Evolutionary conservation across 2,329 filamentous ascomycete genomes (phyloP), one percentile per base, ranked within the genome.

Genomic region (Fusarium subtropicale): DNA sequence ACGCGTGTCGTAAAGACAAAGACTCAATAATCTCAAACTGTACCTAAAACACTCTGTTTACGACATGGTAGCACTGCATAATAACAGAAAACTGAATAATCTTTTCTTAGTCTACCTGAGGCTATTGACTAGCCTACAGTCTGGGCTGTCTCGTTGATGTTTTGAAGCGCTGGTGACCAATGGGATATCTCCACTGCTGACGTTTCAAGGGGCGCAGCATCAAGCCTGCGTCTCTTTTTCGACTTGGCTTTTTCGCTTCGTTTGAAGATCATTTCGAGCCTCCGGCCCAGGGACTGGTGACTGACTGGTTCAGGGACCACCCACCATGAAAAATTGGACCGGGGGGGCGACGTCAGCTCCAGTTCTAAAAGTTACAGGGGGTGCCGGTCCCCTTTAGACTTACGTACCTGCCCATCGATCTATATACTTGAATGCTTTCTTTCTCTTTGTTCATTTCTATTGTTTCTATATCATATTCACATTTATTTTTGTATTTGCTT

Each of bases 181-280:
- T 28, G 24, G 31, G 22, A 31, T 16, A 55, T 46, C 50, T 64
- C 58, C 72, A 74, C 71, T 73, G 72, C 72, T 74, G 72, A 74
- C 72, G 72, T 73, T 61, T 72, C 70, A 45, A 39, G 72, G 71
- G 72, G 72, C 72, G 68, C 72, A 74, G 72, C 60, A 67, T 55
- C 61, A 24, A 46, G 47, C 36, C 51, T 50, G 46, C 50, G 26
- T 31, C 52, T 51, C 39, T 50, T 59, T 59, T 13, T 42, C 30
- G 50, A 34, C 56, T 62, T 67, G 56, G 56, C 63, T 65, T 65
- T 42, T 15, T 64, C 33, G 52, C 53, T 51, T 65, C 42, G 55
- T 60, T 62, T 61, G 56, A 47, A 51, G 62, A 66, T 66, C 63
- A 51, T 45, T 66, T 39, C 58, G 33, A 64, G 46, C 48, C 39